phyloP scores from a whole-genome alignment of 177 flowering plant species.

The Telopea speciosissima region DNA sequence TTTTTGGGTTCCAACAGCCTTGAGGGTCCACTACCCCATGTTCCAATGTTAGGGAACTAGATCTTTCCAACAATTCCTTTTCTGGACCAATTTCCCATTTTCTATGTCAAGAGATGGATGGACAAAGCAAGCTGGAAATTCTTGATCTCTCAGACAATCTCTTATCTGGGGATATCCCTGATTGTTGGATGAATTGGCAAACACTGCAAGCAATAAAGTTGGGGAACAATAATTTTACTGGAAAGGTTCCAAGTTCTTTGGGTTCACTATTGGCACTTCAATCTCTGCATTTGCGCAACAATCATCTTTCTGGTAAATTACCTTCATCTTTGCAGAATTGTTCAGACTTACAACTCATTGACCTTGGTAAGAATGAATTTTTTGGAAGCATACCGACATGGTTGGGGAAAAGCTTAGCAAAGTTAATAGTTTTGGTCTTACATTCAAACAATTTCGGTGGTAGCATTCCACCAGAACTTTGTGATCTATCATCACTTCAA shows the following conservation, averaged over 20 bases:
- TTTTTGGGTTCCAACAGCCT: too few relatives aligned
- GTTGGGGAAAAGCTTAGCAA: conserved; percentile 8
- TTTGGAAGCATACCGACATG: conserved; percentile 18
- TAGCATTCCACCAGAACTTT: conserved; percentile 2
- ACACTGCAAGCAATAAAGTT: conserved; percentile 7
- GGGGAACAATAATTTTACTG: conserved; percentile 18
- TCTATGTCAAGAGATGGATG: neutral
- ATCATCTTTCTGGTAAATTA: conserved; percentile 14
- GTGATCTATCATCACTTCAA: conserved; percentile 11
- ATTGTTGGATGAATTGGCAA: conserved; percentile 18
- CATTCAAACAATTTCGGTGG: conserved; percentile 17
- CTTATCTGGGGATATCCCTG: conserved; percentile 18
- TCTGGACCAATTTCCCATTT: too few relatives aligned
- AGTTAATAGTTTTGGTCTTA: conserved; percentile 7
- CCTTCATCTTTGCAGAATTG: conserved; percentile 17
- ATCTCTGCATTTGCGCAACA: conserved; percentile 17
- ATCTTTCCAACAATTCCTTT: conserved; percentile 20
- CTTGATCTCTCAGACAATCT: conserved; percentile 19
- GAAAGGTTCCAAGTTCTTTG: conserved; percentile 20
- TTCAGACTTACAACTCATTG: conserved; percentile 4
- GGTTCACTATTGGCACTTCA: neutral
- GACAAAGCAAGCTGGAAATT: neutral
- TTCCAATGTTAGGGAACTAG: neutral
- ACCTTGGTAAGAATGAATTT: conserved; percentile 16
- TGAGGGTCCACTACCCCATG: neutral